These are phyloP conservation scores for Biscogniauxia mediterranea DNA, from an alignment of 2,329 filamentous ascomycete species.

Conservation along the genomic window DNA sequence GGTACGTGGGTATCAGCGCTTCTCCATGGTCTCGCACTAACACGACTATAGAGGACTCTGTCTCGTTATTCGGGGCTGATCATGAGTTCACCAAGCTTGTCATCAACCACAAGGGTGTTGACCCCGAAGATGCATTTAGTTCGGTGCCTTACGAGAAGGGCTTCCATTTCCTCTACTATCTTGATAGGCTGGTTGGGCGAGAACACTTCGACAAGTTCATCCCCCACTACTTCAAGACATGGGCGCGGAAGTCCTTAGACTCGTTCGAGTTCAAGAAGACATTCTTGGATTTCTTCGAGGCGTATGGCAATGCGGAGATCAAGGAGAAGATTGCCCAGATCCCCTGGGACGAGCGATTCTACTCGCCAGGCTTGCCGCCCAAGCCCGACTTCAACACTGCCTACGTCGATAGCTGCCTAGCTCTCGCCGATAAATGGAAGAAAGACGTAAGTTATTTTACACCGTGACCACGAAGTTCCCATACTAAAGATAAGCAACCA, in stretches of 20 bases:
- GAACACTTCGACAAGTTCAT: constrained; percentile 95
- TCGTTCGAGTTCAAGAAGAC: constrained; percentile 93
- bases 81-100: constrained; percentile 94
- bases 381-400: constrained; percentile 91
- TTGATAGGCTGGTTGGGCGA: constrained; percentile 81
- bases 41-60: constrained; percentile 62
- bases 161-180: constrained; percentile 87
- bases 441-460: constrained; percentile 44
- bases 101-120: constrained; percentile 81
- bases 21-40: constrained; percentile 3
- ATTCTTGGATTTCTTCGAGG: constrained; percentile 78
- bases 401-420: constrained; percentile 81
- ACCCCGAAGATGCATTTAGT: constrained; percentile 95
- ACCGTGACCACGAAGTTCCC: constrained; percentile 18
- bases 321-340: constrained; percentile 67
- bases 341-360: constrained; percentile 90
- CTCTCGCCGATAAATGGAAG: constrained; percentile 79
- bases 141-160: constrained; percentile 94
- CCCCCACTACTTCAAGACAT: constrained; percentile 87
- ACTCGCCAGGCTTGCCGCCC: constrained; percentile 80
- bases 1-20: constrained; percentile 37
- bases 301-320: constrained; percentile 59
- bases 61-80: constrained; percentile 74
- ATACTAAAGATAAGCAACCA: constrained; percentile 14
- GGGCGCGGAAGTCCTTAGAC: constrained; percentile 82